Evolutionary conservation across 2,329 filamentous ascomycete genomes (phyloP), one percentile per base, ranked within the genome.

Genomic region (Harringtonia aguacate): DNA sequence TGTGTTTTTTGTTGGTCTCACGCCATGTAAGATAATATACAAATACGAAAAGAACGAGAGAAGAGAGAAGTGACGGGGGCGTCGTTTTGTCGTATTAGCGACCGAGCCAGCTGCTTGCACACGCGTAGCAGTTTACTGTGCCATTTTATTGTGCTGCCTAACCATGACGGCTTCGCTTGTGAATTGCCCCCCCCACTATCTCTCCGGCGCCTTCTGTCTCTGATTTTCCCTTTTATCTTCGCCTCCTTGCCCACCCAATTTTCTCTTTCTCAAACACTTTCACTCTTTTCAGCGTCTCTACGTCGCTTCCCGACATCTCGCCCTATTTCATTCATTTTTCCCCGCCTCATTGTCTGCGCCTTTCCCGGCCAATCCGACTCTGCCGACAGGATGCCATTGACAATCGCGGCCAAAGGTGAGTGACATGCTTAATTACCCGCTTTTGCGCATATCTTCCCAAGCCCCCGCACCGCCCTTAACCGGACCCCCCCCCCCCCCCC

Each of bases 331-430:
- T 31, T 14, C 28, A 8, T 31, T 15, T 28, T 33, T 37, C 8
- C 17, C 20, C 21, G 8, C 17, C 10, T 33, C 15, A 34, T n/a
- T 21, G n/a, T 33, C n/a, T 40, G 4, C 4, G 15, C 14, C 20
- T 33, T 31, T 22, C n/a, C 14, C 28, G 24, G 15, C 27, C 33
- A 12, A n/a, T 31, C 28, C 10, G n/a, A 27, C n/a, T 29, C 31
- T n/a, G 10, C 28, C 31, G 6, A 5, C 21, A 27, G 6, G 31
- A 65, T 65, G 62, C 60, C 62, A 48, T 43, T 61, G 33, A 58
- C 61, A 36, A 39, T 65, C 47, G 56, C 55, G 40, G 61, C 60
- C 50, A 63, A 65, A 56, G 61, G 62, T 65, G 50, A 57, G 62
- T 48, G 58, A 47, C 61, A 61, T 55, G 60, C 61, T 48, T 56